Percentiles rank a stretch among this genome's conserved stretches.
Conservation (phyloP, 2,329 filamentous ascomycete genomes). For the Aureobasidium namibiae region DNA sequence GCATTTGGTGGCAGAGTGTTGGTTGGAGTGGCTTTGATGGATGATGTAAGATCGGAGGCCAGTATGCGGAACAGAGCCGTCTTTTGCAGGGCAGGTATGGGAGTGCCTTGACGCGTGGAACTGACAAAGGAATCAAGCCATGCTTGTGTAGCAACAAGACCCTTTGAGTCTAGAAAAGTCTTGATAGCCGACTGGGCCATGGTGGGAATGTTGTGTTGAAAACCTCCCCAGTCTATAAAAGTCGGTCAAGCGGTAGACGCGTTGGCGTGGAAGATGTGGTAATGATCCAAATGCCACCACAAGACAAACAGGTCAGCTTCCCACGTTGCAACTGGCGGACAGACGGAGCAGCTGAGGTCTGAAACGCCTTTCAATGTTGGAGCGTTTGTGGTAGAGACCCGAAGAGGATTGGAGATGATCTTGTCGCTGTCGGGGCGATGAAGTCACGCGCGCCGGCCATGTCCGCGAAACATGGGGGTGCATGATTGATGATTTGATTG, state of each 20-base stretch:
- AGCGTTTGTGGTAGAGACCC: background rate
- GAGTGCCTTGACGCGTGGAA: constrained; percentile 46
- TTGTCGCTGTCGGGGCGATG: background rate
- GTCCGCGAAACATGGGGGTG: constrained; percentile 12
- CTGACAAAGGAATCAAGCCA: constrained; percentile 60
- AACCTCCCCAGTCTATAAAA: background rate
- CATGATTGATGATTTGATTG: constrained; percentile 8
- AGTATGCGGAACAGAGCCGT: constrained; percentile 76
- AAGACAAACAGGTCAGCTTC: background rate
- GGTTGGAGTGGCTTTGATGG: constrained; percentile 35
- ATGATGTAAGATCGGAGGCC: constrained; percentile 63
- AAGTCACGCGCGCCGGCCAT: constrained; percentile 10
- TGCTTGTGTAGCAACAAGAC: constrained; percentile 45
- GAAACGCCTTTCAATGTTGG: background rate
- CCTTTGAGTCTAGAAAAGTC: constrained; percentile 46
- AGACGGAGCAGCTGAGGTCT: background rate
- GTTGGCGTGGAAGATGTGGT: background rate
- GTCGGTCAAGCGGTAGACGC: background rate
- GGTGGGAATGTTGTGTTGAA: constrained; percentile 2
- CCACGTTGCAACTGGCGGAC: background rate
- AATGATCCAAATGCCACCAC: no score
- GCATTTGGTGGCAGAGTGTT: constrained; percentile 52
- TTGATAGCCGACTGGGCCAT: constrained; percentile 1
- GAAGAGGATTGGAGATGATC: no score
- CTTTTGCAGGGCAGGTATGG: constrained; percentile 63